Base-by-base conservation (phyloP, 192 early-diverging fungal species). In the Funneliformis geosporum region DNA sequence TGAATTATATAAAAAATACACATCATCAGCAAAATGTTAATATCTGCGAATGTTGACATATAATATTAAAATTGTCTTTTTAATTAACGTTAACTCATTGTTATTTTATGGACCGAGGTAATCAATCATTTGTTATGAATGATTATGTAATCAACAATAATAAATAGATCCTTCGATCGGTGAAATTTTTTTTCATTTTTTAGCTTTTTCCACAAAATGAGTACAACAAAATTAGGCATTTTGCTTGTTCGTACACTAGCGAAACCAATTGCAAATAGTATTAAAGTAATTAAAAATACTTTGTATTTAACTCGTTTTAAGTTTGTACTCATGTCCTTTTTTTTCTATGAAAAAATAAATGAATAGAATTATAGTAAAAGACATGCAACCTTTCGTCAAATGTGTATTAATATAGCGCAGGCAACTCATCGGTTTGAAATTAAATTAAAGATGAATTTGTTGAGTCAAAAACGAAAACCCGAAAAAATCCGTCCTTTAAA, bases 401-500 rank as follows among this genome's bases (percentile, higher is more conserved):
- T 91, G 8, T 95, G 94, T 80, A 95, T 95, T 74, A 87, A 88
- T 71, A 86, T 95, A 3, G 94, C 94, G 2, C 93, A 90, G 87
- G 81, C 83, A 46, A 87, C 92, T 2, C 92, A 93, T 68, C 85
- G 89, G n/a, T 84, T 91, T n/a, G 94, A 95, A 82, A 95, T 95
- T 91, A 92, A 89, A 65, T 87, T 92, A 80, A 93, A 93, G 81
- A 93, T 95, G 92, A 88, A 88, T 68, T 89, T 95, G 44, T 83
- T 95, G n/a, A 92, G 92, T 21, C 93, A 93, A 81, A 89, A 90
- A 69, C 93, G 93, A 81, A 89, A 90, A 69, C 86, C 88, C 60
- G 94, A 93, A 73, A 84, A 87, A 60, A 93, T 95, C 69, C 89
- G 94, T 43, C 94, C 94, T 43, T 82, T 94, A 67, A 94, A 93